These are phyloP conservation scores for Coemansia sp. DNA, from an alignment of 192 early-diverging fungal genomes.

Conservation along the genomic window DNA sequence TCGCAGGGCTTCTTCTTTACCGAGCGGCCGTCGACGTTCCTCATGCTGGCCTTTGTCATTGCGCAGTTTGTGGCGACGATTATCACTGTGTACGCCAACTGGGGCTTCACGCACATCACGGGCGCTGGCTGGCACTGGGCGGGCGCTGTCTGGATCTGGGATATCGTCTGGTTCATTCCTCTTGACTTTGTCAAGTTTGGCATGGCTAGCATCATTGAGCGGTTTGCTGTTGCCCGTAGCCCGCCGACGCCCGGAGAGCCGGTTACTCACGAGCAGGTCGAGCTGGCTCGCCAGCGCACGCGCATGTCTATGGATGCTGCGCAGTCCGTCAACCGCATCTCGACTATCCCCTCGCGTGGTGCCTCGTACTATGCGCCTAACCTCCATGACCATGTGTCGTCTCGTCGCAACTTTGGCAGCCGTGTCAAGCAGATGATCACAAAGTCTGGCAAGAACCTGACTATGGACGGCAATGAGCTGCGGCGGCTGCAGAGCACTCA, in stretches of 20 bases:
- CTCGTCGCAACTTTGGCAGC: slow-evolving; percentile 55
- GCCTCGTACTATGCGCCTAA: slow-evolving; percentile 64
- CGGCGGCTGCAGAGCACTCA: slow-evolving; percentile 73
- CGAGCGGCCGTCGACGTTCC: slow-evolving; percentile 70
- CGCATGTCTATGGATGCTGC: slow-evolving; percentile 56
- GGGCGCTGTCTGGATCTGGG: slow-evolving; percentile 74
- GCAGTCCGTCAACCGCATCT: slow-evolving; percentile 58
- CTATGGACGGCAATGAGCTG: slow-evolving; percentile 65
- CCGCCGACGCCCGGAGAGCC: slow-evolving; percentile 34
- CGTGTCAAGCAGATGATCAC: slow-evolving; percentile 53
- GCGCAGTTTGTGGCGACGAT: slow-evolving; percentile 74
- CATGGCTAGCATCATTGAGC: slow-evolving; percentile 62
- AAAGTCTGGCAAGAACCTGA: slow-evolving; percentile 57
- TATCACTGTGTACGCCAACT: slow-evolving; percentile 82
- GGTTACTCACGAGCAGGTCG: slow-evolving; percentile 40
- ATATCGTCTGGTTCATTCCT: slow-evolving; percentile 76
- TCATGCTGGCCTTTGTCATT: slow-evolving; percentile 64
- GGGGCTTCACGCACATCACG: slow-evolving; percentile 71
- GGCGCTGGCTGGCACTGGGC: slow-evolving; percentile 76
- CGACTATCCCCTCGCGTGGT: slow-evolving; percentile 58
- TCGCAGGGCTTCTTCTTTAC: slow-evolving; percentile 72
- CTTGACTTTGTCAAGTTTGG: slow-evolving; percentile 77
- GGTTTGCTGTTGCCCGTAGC: slow-evolving; percentile 34
- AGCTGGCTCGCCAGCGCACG: slow-evolving; percentile 56
- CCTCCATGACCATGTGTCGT: slow-evolving; percentile 55